Evolutionary conservation across 805 yeast species (phyloP).

Genomic region (Grigorovia jiainica): DNA sequence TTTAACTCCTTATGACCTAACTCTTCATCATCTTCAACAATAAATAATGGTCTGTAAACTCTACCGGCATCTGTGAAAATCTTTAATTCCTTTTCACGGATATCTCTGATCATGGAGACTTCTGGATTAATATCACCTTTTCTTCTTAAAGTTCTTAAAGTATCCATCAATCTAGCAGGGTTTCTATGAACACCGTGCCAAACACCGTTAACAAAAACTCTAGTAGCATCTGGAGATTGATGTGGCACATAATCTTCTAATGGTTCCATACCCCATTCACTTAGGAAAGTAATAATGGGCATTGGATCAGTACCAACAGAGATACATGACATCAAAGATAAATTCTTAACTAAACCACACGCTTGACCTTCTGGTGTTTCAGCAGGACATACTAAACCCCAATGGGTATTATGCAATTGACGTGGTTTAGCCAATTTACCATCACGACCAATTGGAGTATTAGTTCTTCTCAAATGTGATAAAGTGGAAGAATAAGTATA

Average conservation of each 20-base stretch:
- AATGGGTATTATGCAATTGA: conserved; percentile 96
- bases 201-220: conserved; percentile 96
- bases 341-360: conserved; percentile 93
- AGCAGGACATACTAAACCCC: conserved; percentile 98
- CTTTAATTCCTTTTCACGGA: conserved; percentile 88
- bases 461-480: conserved; percentile 97
- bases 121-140: conserved; percentile 80
- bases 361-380: conserved; percentile 99
- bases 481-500: conserved; percentile 97
- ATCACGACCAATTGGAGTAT: conserved; percentile 97
- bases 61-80: conserved; percentile 99
- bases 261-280: conserved; percentile 99
- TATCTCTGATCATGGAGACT: conserved; percentile 92
- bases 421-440: conserved; percentile 98
- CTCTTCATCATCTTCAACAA: conserved; percentile 61
- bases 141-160: conserved; percentile 79
- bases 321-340: conserved; percentile 97
- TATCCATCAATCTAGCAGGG: conserved; percentile 83
- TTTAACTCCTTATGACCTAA: conserved; percentile 59
- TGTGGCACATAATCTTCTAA: conserved; percentile 92
- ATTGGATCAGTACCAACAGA: conserved; percentile 96
- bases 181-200: conserved; percentile 99
- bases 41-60: conserved; percentile 91
- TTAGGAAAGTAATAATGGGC: conserved; percentile 77
- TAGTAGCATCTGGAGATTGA: conserved; percentile 80